Percentiles rank a stretch among this genome's conserved stretches.
phyloP scores from a whole-genome alignment of 345 rosid genomes.

The Carallia pectinifolia region DNA sequence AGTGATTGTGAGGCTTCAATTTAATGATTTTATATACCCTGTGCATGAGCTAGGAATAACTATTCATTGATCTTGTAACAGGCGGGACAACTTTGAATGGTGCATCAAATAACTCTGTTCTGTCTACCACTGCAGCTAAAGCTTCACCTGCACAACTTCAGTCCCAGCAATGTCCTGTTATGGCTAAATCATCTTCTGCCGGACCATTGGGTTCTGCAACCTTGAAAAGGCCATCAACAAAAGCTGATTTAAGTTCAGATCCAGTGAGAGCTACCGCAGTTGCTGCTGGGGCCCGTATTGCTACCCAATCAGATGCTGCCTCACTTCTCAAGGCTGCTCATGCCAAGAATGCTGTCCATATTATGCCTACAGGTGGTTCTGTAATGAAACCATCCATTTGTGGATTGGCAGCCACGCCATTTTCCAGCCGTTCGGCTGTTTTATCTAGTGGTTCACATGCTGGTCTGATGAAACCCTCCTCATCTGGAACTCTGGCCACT shows the following conservation, averaged over 20 bases:
- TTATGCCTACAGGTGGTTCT: constrained; percentile 47
- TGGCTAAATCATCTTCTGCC: constrained; percentile 31
- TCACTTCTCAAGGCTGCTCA: constrained; percentile 58
- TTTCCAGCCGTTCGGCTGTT: constrained; percentile 25
- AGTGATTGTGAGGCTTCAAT: neutral
- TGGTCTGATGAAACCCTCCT: constrained; percentile 37
- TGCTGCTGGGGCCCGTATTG: constrained; percentile 79
- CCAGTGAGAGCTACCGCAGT: constrained; percentile 73
- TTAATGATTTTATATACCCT: neutral
- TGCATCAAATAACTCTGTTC: constrained; percentile 26
- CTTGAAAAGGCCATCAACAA: constrained; percentile 34
- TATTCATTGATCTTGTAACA: constrained; percentile 2
- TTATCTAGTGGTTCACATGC: constrained; percentile 24
- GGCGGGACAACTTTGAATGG: constrained; percentile 34
- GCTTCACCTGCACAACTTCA: constrained; percentile 42
- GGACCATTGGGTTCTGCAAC: constrained; percentile 33
- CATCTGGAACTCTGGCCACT: constrained; percentile 25
- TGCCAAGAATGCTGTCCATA: constrained; percentile 49
- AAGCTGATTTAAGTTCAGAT: constrained; percentile 42
- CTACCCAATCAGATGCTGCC: constrained; percentile 50
- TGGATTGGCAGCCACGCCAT: constrained; percentile 28
- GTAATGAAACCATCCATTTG: constrained; percentile 37
- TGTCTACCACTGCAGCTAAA: constrained; percentile 34
- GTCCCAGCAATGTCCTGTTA: constrained; percentile 33
- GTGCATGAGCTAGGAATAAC: neutral